Conservation (phyloP, 495 filamentous ascomycete genomes). For the Geoglossum glabrum region DNA sequence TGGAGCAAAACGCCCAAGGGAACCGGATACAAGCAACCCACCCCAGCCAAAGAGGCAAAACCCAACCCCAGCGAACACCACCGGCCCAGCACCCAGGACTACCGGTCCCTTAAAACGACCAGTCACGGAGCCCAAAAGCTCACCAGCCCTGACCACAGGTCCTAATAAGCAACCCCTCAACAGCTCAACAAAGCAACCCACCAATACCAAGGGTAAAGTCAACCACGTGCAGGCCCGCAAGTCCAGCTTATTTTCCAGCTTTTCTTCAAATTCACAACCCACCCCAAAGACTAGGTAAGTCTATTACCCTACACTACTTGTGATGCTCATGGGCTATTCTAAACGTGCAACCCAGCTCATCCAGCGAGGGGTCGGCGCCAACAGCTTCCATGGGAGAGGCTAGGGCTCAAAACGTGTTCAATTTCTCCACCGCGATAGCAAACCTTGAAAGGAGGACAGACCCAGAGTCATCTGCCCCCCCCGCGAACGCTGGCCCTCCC, state of each 20-base stretch:
- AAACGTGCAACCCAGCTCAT: neutral
- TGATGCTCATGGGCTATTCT: neutral
- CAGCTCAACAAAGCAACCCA: constrained; percentile 7
- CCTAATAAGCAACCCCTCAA: constrained; percentile 3
- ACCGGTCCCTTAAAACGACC: constrained; percentile 12
- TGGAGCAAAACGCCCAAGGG: constrained; percentile 28
- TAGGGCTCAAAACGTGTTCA: constrained; percentile 26
- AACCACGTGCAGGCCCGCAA: neutral
- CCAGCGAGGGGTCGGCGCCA: constrained; percentile 23
- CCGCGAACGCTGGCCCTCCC: constrained; percentile 30
- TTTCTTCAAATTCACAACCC: neutral
- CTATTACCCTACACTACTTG: neutral
- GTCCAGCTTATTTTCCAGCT: neutral
- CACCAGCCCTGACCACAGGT: constrained; percentile 26
- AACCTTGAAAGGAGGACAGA: constrained; percentile 46
- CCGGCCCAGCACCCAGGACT: constrained; percentile 10
- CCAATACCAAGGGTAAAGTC: neutral
- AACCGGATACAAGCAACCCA: constrained; percentile 21
- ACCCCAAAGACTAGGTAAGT: constrained; percentile 3
- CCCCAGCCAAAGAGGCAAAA: constrained; percentile 17
- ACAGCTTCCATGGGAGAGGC: constrained; percentile 15
- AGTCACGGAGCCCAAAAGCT: constrained; percentile 19
- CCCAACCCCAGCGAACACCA: constrained; percentile 2
- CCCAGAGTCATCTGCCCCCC: constrained; percentile 28
- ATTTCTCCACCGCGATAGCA: constrained; percentile 39